Evolutionary conservation across 192 early-diverging fungal genomes (phyloP).

Genomic region (Cladochytrium replicatum): DNA sequence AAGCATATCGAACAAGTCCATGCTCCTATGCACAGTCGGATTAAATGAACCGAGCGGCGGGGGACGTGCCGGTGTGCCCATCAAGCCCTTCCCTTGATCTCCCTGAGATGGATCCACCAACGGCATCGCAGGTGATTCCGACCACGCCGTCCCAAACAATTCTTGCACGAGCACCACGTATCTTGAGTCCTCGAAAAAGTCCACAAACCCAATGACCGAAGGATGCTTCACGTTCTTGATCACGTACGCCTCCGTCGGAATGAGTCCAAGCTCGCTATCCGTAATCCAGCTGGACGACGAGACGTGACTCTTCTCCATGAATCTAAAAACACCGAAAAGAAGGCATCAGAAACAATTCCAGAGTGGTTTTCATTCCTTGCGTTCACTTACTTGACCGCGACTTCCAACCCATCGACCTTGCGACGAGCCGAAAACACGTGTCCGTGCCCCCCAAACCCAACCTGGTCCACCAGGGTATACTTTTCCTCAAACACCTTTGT

Average conservation of each 20-base stretch:
- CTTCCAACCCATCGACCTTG: slow-evolving; percentile 32
- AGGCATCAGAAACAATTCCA: no score
- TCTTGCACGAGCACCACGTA: slow-evolving; percentile 59
- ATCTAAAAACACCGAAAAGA: no score
- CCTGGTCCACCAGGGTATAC: slow-evolving; percentile 37
- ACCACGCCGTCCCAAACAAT: slow-evolving; percentile 53
- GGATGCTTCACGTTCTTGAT: slow-evolving; percentile 48
- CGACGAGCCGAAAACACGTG: slow-evolving; percentile 57
- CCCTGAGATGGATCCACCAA: slow-evolving; percentile 11
- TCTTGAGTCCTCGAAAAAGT: slow-evolving; percentile 39
- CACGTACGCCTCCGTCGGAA: slow-evolving; percentile 54
- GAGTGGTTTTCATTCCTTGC: no score
- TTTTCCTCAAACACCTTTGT: slow-evolving; percentile 4
- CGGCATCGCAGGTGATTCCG: slow-evolving; percentile 8
- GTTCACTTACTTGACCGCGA: slow-evolving; percentile 64
- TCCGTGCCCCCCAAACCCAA: slow-evolving; percentile 56
- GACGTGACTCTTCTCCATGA: slow-evolving; percentile 49
- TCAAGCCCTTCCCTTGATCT: no score
- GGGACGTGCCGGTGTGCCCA: no score
- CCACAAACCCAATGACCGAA: slow-evolving; percentile 45
- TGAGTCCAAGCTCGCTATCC: slow-evolving; percentile 38
- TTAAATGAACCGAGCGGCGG: no score
- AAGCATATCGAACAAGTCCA: slow-evolving; percentile 60
- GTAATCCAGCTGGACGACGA: slow-evolving; percentile 41
- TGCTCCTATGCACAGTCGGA: slow-evolving; percentile 37